These are phyloP conservation scores for Zoysia matrella DNA, from an alignment of 202 grass and related monocot genomes.

Conservation along the genomic window DNA sequence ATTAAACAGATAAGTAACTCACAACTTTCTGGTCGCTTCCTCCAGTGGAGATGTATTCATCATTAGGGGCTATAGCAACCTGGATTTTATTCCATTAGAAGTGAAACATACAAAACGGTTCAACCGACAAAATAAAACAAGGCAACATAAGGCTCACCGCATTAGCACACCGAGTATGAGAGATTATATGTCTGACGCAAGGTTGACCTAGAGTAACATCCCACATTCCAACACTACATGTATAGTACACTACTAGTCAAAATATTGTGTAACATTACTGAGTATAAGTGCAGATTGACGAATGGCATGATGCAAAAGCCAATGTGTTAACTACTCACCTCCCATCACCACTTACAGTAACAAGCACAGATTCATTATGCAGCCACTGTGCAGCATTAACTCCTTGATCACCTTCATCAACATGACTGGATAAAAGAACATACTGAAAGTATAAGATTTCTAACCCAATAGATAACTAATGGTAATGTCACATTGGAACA, in stretches of 20 bases:
- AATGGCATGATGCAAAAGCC: slow-evolving; percentile 15
- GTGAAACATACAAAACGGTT: slow-evolving; percentile 6
- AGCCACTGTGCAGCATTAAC: slow-evolving; percentile 85
- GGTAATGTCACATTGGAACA: slow-evolving; percentile 8
- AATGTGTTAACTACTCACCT: slow-evolving; percentile 54
- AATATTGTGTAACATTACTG: slow-evolving; percentile 19
- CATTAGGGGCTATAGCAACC: slow-evolving; percentile 84
- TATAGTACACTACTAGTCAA: slow-evolving; percentile 24
- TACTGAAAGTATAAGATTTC: slow-evolving; percentile 2
- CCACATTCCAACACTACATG: slow-evolving; percentile 84
- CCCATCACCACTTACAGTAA: slow-evolving; percentile 84
- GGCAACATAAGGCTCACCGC: slow-evolving; percentile 59
- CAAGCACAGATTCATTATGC: slow-evolving; percentile 79
- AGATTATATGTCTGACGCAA: slow-evolving; percentile 73
- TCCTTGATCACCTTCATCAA: slow-evolving; percentile 77
- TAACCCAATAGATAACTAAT: slow-evolving; percentile 28
- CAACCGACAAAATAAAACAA: slow-evolving; percentile 20
- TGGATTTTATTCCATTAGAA: slow-evolving; percentile 53
- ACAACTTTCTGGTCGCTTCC: slow-evolving; percentile 97
- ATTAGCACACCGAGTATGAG: slow-evolving; percentile 86
- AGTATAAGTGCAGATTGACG: slow-evolving; percentile 23
- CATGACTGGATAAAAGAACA: slow-evolving; percentile 57
- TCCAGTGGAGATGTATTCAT: slow-evolving; percentile 88
- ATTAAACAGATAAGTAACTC: slow-evolving; percentile 56
- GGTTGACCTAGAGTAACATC: slow-evolving; percentile 85